phyloP scores from a whole-genome alignment of 75 land plant species.

The Ceratopteris richardii region DNA sequence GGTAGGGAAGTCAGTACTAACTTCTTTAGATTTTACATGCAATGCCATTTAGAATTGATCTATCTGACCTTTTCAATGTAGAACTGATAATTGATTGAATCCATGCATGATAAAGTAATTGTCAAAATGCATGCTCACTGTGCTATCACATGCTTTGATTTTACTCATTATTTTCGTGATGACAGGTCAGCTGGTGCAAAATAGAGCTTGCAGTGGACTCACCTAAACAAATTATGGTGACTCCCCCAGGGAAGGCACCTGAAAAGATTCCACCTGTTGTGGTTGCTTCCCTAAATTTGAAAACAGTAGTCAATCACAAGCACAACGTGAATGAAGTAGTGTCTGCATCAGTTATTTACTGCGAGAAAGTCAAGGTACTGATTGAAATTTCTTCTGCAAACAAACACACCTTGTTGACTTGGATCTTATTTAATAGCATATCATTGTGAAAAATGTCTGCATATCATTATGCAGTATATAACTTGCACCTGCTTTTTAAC shows the following conservation, averaged over 20 bases:
- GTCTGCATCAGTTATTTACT: slow-evolving; percentile 77
- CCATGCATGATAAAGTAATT: no score
- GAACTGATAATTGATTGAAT: no score
- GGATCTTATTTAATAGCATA: neutral
- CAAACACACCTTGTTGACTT: neutral
- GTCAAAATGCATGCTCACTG: no score
- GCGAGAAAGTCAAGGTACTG: slow-evolving; percentile 74
- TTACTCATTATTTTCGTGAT: neutral
- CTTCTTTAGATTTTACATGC: no score
- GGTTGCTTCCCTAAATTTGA: slow-evolving; percentile 77
- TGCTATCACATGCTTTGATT: no score
- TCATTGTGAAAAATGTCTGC: neutral
- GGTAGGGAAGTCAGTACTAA: slow-evolving; percentile 42
- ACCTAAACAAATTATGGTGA: slow-evolving; percentile 53
- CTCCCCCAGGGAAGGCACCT: slow-evolving; percentile 34
- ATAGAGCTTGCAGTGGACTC: slow-evolving; percentile 72
- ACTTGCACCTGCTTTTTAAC: slow-evolving; percentile 5
- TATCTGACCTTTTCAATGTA: no score
- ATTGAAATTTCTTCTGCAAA: neutral
- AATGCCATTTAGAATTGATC: no score
- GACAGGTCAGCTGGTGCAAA: slow-evolving; percentile 98
- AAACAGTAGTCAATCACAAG: slow-evolving; percentile 78
- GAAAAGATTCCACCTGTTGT: slow-evolving; percentile 69
- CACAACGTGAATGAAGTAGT: slow-evolving; percentile 80
- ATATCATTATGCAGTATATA: neutral